These are phyloP conservation scores for Suillus variegatus DNA, from an alignment of 768 basidiomycete species.

Conservation along the genomic window DNA sequence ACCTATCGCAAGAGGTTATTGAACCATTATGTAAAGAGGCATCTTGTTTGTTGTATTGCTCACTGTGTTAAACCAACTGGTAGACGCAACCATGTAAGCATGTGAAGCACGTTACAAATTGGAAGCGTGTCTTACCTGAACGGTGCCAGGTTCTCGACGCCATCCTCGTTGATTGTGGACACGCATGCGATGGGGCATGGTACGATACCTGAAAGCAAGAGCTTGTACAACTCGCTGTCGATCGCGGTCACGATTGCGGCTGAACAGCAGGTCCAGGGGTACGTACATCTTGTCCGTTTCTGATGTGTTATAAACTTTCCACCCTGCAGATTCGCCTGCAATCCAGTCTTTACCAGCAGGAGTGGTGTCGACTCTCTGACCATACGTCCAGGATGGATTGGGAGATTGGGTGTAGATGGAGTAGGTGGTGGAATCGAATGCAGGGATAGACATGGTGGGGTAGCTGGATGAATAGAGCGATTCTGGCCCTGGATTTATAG, in stretches of 20 bases:
- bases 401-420: slow-evolving; percentile 31
- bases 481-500: not conserved
- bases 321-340: slow-evolving; percentile 36
- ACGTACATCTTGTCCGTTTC: slow-evolving; percentile 30
- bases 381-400: slow-evolving; percentile 33
- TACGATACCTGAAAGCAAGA: slow-evolving; percentile 40
- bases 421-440: slow-evolving; percentile 21
- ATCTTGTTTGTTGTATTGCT: not conserved
- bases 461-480: not conserved
- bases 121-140: slow-evolving; percentile 34
- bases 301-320: slow-evolving; percentile 34
- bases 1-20: slow-evolving; percentile 16
- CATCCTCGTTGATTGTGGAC: slow-evolving; percentile 36
- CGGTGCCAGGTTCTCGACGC: slow-evolving; percentile 43
- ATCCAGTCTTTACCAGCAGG: slow-evolving; percentile 34
- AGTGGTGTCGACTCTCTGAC: slow-evolving; percentile 30
- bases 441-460: slow-evolving; percentile 28
- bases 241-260: not conserved
- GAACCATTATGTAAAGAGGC: too few relatives aligned
- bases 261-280: not conserved
- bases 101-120: not conserved
- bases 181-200: slow-evolving; percentile 50
- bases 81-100: not conserved
- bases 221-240: slow-evolving; percentile 30
- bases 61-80: slow-evolving; percentile 33